Conservation (phyloP, 345 rosid species). For the Crucihimalaya himalaica region DNA sequence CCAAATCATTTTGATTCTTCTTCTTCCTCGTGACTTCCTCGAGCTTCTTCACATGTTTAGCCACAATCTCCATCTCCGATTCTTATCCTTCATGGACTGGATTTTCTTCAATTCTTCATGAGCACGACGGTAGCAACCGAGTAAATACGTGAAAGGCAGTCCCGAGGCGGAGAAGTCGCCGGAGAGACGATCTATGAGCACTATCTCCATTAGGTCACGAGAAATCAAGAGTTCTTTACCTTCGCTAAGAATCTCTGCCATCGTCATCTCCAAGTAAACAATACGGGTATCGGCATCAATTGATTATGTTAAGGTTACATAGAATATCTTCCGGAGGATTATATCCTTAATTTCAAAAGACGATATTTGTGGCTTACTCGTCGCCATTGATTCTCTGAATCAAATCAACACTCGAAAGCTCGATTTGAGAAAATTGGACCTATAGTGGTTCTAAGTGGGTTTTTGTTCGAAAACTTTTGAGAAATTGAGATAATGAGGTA, state of each 20-base stretch:
- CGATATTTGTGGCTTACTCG: slow-evolving; percentile 63
- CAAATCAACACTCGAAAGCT: slow-evolving; percentile 10
- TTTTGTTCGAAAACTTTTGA: too few relatives aligned
- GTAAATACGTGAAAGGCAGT: slow-evolving; percentile 65
- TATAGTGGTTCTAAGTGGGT: too few relatives aligned
- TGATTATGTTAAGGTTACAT: slow-evolving; percentile 57
- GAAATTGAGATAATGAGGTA: too few relatives aligned
- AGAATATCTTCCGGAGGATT: slow-evolving; percentile 78
- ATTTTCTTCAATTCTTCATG: slow-evolving; percentile 81
- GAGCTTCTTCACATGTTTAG: slow-evolving; percentile 66
- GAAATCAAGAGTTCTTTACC: slow-evolving; percentile 64
- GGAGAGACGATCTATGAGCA: slow-evolving; percentile 80
- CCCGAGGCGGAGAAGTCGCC: slow-evolving; percentile 62
- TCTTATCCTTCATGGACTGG: slow-evolving; percentile 76
- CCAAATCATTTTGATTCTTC: too few relatives aligned
- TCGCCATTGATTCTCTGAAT: slow-evolving; percentile 48
- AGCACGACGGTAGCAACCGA: slow-evolving; percentile 80
- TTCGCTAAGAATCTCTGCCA: slow-evolving; percentile 96
- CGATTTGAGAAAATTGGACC: too few relatives aligned
- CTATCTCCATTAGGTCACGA: slow-evolving; percentile 76
- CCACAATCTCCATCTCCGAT: slow-evolving; percentile 61
- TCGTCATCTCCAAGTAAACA: slow-evolving; percentile 74
- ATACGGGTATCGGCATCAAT: slow-evolving; percentile 50
- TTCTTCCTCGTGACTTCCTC: too few relatives aligned
- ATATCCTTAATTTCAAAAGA: slow-evolving; percentile 83